phyloP scores from a whole-genome alignment of 768 basidiomycete genomes.

The Russula olivacea region DNA sequence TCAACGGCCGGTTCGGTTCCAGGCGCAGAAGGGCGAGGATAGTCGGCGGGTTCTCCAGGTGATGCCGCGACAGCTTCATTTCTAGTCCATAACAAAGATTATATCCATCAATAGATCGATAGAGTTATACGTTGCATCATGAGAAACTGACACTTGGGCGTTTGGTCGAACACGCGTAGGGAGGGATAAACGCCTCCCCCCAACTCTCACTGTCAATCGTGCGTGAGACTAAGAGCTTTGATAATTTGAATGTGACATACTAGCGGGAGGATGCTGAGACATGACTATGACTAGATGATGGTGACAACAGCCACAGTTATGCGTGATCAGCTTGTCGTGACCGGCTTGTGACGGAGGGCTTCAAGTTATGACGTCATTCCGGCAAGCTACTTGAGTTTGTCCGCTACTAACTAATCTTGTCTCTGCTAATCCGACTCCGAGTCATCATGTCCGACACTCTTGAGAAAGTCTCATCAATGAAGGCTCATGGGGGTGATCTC shows the following conservation, averaged over 20 bases:
- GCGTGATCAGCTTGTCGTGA: no score
- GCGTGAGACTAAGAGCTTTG: not conserved
- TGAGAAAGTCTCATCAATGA: conserved; percentile 69
- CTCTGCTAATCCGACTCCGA: no score
- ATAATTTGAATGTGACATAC: conserved; percentile 8
- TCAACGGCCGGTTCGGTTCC: conserved; percentile 10
- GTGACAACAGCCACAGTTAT: not conserved
- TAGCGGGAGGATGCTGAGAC: conserved; percentile 23
- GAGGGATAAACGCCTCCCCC: conserved; percentile 24
- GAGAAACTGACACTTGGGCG: conserved; percentile 15
- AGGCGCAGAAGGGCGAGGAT: conserved; percentile 23
- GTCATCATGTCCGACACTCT: conserved; percentile 35
- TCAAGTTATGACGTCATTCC: conserved; percentile 17
- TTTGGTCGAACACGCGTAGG: conserved; percentile 17
- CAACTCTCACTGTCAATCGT: conserved; percentile 18
- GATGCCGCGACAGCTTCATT: conserved; percentile 10
- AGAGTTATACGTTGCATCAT: not conserved
- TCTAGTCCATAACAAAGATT: not conserved
- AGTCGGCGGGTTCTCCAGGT: conserved; percentile 24
- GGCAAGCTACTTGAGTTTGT: no score
- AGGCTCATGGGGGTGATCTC: conserved; percentile 73
- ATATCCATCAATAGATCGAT: not conserved
- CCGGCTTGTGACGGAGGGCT: no score
- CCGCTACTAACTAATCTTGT: no score
- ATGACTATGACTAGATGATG: not conserved